Percentiles rank a stretch among this genome's conserved stretches.
Conservation (phyloP, 306 rosid species). For the Comarum palustre region DNA sequence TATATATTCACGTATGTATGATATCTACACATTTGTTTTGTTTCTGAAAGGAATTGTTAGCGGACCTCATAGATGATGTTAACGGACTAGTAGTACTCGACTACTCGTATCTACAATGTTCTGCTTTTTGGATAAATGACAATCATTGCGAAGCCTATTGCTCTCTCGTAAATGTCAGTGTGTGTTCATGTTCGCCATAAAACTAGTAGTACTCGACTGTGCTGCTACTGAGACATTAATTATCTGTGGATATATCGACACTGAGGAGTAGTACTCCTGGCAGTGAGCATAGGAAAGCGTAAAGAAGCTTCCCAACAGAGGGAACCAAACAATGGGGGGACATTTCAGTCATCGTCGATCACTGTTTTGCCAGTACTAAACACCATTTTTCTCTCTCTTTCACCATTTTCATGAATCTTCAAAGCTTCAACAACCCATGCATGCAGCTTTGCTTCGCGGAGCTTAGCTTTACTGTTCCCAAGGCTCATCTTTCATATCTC, state of each 20-base stretch:
- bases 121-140: background rate
- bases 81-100: too few species aligned
- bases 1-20: background rate
- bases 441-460: slow-evolving; percentile 6
- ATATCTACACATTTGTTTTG: too few species aligned
- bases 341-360: slow-evolving; percentile 38
- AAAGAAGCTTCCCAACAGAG: slow-evolving; percentile 79
- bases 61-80: too few species aligned
- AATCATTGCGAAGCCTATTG: background rate
- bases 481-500: background rate
- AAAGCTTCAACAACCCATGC: slow-evolving; percentile 4
- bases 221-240: background rate
- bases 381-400: background rate
- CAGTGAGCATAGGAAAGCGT: slow-evolving; percentile 55
- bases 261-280: background rate
- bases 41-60: background rate
- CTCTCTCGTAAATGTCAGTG: background rate
- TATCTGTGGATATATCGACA: background rate
- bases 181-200: background rate
- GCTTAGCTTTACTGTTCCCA: background rate
- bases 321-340: slow-evolving; percentile 40
- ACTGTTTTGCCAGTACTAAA: slow-evolving; percentile 15
- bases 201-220: background rate
- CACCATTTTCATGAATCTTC: slow-evolving; percentile 14
- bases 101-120: too few species aligned